Base-by-base conservation (phyloP, 208 protist species). In the Wallacemonas sp. region DNA sequence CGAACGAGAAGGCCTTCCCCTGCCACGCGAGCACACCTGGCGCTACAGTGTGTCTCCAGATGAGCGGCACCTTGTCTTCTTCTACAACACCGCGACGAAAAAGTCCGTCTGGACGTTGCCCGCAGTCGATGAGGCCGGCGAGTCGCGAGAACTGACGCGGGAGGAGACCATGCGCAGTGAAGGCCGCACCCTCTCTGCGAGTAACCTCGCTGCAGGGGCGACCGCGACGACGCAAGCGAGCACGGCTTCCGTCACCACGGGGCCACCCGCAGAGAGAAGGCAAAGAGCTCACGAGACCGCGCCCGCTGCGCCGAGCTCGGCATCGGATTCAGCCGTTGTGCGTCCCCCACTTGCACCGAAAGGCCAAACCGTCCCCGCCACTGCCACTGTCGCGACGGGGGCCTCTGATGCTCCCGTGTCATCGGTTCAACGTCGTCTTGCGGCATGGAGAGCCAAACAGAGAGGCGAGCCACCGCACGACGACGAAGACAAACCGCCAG, bases 71-170 rank as follows among this genome's bases (percentile, higher is more conserved):
- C 79, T 79, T 11, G 76, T 86, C 26, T 91, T 83, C 56, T 91
- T 91, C 51, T 79, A 72, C 66, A 91, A 91, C 51, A 54, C 49
- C 0, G 36, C 30, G 0, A 70, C 59, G 11, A 59, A 68, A 17
- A 41, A 49, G 39, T 85, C 82, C 15, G 70, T 91, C 5, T 91
- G 85, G 85, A 75, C 88, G 56, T 75, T 91, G 19, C 85, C 85
- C 2, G 36, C 63, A n/a, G 65, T 88, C 22, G 70, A 74, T 33
- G 21, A 41, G 4, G 68, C 66, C 39, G 74, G 75, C 19, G 19
- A 26, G 1, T 75, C 49, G 28, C 60, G 68, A 60, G 58, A 34
- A 70, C 65, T 72, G 45, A 59, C 61, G 0, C 51, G 72, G 14
- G 70, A 66, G 8, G 58, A 67, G 58, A 61, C 39, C 12, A 69